A percentile compares a stretch with the other conserved stretches of the same genome.
Conservation (phyloP, 1,139 yeast species). For the Kazachstania sp. region DNA sequence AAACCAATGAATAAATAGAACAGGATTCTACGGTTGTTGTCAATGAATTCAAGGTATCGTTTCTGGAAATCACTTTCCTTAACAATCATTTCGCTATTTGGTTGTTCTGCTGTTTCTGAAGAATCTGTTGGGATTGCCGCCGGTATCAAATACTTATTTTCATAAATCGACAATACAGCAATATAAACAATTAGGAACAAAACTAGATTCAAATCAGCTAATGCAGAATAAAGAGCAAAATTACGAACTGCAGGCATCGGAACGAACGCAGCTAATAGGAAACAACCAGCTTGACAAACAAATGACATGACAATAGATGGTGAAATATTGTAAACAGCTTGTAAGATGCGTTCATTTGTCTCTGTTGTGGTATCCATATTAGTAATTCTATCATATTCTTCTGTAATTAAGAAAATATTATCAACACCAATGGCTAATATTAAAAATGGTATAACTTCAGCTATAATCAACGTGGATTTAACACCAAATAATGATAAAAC, state of each 20-base stretch:
- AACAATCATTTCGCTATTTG: too few species aligned
- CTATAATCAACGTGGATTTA: constrained; percentile 83
- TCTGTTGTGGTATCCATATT: constrained; percentile 34
- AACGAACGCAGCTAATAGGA: constrained; percentile 69
- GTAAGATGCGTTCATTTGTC: constrained; percentile 48
- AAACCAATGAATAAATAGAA: constrained; percentile 43
- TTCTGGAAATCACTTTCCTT: not conserved
- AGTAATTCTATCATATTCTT: constrained; percentile 53
- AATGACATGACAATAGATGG: constrained; percentile 82
- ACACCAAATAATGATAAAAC: constrained; percentile 65
- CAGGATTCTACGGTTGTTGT: not conserved
- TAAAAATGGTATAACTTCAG: constrained; percentile 94
- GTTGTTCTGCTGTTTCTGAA: not conserved
- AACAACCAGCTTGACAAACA: constrained; percentile 65
- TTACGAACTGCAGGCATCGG: constrained; percentile 94
- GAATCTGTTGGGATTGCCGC: not conserved
- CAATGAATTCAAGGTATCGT: not conserved
- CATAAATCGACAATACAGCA: constrained; percentile 43
- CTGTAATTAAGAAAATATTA: constrained; percentile 77
- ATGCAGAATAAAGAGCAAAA: constrained; percentile 85
- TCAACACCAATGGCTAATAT: constrained; percentile 93
- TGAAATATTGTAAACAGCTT: constrained; percentile 64
- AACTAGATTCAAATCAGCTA: constrained; percentile 70
- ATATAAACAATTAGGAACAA: constrained; percentile 79
- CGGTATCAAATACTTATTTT: constrained; percentile 7